Percentiles rank a stretch among this genome's conserved stretches.
These are phyloP conservation scores for Cadophora luteo-olivacea DNA, from an alignment of 2,329 filamentous ascomycete genomes.

Conservation along the genomic window DNA sequence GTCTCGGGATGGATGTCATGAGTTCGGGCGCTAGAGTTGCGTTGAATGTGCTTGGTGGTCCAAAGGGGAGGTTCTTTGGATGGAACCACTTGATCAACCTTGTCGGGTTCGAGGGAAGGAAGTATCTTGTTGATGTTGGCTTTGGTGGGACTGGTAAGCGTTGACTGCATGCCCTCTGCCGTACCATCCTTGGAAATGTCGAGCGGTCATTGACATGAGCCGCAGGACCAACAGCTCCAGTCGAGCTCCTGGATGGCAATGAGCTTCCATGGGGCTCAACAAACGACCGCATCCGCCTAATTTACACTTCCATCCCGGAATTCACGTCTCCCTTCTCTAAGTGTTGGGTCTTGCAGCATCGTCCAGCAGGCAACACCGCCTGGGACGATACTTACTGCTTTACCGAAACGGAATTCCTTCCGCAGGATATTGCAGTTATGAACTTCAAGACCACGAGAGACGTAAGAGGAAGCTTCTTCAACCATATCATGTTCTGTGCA, in stretches of 20 bases:
- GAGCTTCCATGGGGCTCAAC: slow-evolving; percentile 54
- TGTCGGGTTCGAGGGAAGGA: slow-evolving; percentile 54
- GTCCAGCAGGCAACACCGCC: slow-evolving; percentile 50
- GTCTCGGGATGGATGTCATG: slow-evolving; percentile 58
- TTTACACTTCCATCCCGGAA: slow-evolving; percentile 54
- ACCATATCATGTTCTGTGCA: slow-evolving; percentile 57
- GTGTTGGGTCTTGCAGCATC: slow-evolving; percentile 68
- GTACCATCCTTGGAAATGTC: not conserved
- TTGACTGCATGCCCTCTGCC: slow-evolving; percentile 31
- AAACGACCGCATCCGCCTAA: slow-evolving; percentile 54
- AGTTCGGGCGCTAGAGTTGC: slow-evolving; percentile 50
- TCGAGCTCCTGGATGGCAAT: slow-evolving; percentile 55
- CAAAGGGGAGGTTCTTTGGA: slow-evolving; percentile 17
- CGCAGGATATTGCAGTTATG: slow-evolving; percentile 64
- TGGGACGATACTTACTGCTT: slow-evolving; percentile 68
- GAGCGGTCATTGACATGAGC: too few species aligned
- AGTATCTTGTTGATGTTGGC: slow-evolving; percentile 63
- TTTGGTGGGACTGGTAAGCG: slow-evolving; percentile 62
- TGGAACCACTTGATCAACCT: slow-evolving; percentile 65
- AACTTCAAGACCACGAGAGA: slow-evolving; percentile 61
- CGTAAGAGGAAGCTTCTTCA: slow-evolving; percentile 65
- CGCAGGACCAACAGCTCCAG: slow-evolving; percentile 54
- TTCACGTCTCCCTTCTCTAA: slow-evolving; percentile 51
- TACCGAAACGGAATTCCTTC: slow-evolving; percentile 66
- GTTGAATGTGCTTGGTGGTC: slow-evolving; percentile 13